Base-by-base conservation (phyloP, 192 early-diverging fungal genomes). In the Backusella westeae region DNA sequence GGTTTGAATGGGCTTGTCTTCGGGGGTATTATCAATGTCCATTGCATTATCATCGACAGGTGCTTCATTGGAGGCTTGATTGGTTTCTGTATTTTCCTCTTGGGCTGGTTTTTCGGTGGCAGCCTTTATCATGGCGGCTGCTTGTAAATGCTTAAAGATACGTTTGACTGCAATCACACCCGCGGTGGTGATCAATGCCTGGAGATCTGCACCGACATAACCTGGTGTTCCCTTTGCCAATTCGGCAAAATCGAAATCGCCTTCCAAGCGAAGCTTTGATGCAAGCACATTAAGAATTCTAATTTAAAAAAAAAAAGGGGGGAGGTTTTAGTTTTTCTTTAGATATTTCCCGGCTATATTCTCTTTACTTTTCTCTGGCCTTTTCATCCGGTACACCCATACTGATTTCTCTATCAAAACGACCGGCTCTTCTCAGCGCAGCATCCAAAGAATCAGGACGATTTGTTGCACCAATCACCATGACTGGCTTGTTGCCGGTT, bases 181-280 rank as follows among this genome's bases (percentile, higher is more conserved):
- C 0, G 98, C 98, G 21, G 95, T 92, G 4, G 94, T 86, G 0
- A 93, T 94, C 72, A 99, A 80, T 1, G 97, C 96, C 53, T 93
- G 94, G 67, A 99, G 84, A 89, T 99, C 98, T 8, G 97, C 98
- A 49, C 98, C 98, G 4, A 99, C 98, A 85, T 96, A 99, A 10
- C 98, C 98, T 21, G 98, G 98, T 3, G 98, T 98, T 78, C 92
- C 77, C 74, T 94, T 96, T 23, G 98, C 97, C 36, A 99, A 85
- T 66, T 88, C 85, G 29, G 81, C 80, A 69, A 92, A 91, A 81
- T 97, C 93, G 84, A 99, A 92, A 56, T 93, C 91, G 23, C 96
- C 96, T 1, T 91, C 82, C 12, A 98, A 77, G 15, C 89, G 86
- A 44, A 98, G 84, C 72, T 94, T 95, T 14, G 81, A 83, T n/a